phyloP scores from a whole-genome alignment of 1,284 basidiomycete genomes.

The Waitea zeae region DNA sequence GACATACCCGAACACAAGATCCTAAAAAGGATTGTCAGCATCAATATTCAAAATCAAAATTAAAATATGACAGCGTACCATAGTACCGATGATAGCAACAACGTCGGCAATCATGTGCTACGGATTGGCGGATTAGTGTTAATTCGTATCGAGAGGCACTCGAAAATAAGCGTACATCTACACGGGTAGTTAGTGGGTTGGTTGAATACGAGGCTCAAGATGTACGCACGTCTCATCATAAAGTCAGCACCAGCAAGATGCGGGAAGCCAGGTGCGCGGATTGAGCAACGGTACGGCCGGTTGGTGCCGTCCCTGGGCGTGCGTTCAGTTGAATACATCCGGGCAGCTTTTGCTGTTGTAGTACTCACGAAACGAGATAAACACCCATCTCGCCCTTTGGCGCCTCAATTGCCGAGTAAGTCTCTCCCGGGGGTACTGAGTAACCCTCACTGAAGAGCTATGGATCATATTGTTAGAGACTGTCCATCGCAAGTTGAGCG shows the following conservation, averaged over 20 bases:
- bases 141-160: too few species aligned
- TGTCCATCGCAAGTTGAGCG: constrained; percentile 5
- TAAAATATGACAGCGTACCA: too few species aligned
- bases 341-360: neutral
- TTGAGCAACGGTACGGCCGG: constrained; percentile 88
- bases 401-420: constrained; percentile 94
- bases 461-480: constrained; percentile 4
- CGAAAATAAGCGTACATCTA: too few species aligned
- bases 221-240: constrained; percentile 72
- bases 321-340: neutral
- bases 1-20: too few species aligned
- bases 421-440: constrained; percentile 95
- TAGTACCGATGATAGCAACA: constrained; percentile 88
- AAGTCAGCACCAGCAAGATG: constrained; percentile 88
- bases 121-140: constrained; percentile 15
- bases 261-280: constrained; percentile 86
- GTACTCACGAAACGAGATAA: constrained; percentile 73
- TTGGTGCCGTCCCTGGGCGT: constrained; percentile 65
- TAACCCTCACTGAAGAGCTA: constrained; percentile 93
- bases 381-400: constrained; percentile 99
- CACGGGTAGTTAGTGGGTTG: too few species aligned
- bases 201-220: constrained; percentile 6
- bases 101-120: constrained; percentile 85
- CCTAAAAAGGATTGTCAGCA: too few species aligned
- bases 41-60: too few species aligned